Conservation (phyloP, 2,329 filamentous ascomycete species). For the Aspergillus aculeatinus region DNA sequence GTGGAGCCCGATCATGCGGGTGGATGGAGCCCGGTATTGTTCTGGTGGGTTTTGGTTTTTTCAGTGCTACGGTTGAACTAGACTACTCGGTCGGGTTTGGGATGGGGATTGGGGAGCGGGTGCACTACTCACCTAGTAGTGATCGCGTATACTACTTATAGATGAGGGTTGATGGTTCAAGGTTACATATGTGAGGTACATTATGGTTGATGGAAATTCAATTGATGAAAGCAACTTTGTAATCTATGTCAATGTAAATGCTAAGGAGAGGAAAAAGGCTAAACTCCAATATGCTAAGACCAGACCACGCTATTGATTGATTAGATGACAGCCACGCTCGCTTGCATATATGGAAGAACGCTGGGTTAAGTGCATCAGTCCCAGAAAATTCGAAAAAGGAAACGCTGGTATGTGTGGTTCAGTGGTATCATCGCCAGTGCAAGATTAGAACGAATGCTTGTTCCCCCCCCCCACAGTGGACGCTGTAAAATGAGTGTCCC, state of each 20-base stretch:
- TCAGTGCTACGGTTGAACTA: neutral
- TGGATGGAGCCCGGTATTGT: conserved; percentile 4
- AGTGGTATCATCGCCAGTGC: conserved; percentile 12
- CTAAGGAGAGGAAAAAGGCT: neutral
- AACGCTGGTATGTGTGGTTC: conserved; percentile 1
- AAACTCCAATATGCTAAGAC: neutral
- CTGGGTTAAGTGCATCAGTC: neutral
- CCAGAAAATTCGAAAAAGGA: neutral
- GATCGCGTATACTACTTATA: too few relatives aligned
- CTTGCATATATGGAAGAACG: neutral
- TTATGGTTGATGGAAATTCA: too few relatives aligned
- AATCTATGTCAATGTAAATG: neutral
- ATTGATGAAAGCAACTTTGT: too few relatives aligned
- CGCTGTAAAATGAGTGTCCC: conserved; percentile 4
- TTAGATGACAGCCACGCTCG: neutral
- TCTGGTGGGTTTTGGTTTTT: neutral
- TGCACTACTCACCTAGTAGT: too few relatives aligned
- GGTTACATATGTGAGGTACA: neutral
- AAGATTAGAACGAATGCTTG: neutral
- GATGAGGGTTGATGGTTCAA: neutral
- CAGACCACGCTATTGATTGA: neutral
- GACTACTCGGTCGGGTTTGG: too few relatives aligned
- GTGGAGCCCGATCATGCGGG: conserved; percentile 6
- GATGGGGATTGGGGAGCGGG: too few relatives aligned
- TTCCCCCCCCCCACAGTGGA: neutral